Evolutionary conservation across 2,329 filamentous ascomycete species (phyloP).

Genomic region (Aureobasidium namibiae): DNA sequence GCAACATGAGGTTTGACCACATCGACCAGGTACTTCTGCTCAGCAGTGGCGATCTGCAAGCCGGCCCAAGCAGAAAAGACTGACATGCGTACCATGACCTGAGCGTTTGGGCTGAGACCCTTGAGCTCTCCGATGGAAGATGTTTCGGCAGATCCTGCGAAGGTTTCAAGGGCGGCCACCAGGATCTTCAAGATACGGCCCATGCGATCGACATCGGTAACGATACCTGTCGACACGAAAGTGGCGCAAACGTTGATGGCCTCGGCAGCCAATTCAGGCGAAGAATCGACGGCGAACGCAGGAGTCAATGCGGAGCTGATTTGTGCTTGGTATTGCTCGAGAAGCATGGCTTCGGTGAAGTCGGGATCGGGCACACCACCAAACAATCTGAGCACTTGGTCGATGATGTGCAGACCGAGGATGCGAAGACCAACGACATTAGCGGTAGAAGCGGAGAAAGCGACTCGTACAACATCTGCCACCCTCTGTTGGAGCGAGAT

Average conservation of each 20-base stretch:
- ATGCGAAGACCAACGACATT: slow-evolving; percentile 84
- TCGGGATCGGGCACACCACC: slow-evolving; percentile 92
- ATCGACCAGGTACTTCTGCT: slow-evolving; percentile 80
- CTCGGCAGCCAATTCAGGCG: slow-evolving; percentile 88
- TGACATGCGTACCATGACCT: slow-evolving; percentile 97
- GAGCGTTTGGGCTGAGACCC: slow-evolving; percentile 87
- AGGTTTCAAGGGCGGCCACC: slow-evolving; percentile 84
- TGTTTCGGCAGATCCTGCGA: slow-evolving; percentile 68
- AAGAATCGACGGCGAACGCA: slow-evolving; percentile 91
- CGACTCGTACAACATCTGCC: slow-evolving; percentile 90
- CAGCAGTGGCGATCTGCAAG: slow-evolving; percentile 86
- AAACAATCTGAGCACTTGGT: slow-evolving; percentile 86
- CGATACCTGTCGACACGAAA: slow-evolving; percentile 94
- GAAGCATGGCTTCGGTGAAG: slow-evolving; percentile 89
- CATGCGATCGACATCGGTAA: slow-evolving; percentile 98
- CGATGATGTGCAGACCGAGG: slow-evolving; percentile 87
- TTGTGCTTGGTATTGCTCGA: slow-evolving; percentile 97
- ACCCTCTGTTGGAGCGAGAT: slow-evolving; percentile 71
- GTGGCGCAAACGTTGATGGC: slow-evolving; percentile 97
- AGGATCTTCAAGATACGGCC: slow-evolving; percentile 92
- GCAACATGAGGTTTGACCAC: slow-evolving; percentile 87
- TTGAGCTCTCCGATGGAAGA: slow-evolving; percentile 88
- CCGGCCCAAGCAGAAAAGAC: slow-evolving; percentile 97
- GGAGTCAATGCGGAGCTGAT: slow-evolving; percentile 95
- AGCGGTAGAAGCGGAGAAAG: slow-evolving; percentile 93